Conservation (phyloP, 805 yeast genomes). For the Candida ortonii region DNA sequence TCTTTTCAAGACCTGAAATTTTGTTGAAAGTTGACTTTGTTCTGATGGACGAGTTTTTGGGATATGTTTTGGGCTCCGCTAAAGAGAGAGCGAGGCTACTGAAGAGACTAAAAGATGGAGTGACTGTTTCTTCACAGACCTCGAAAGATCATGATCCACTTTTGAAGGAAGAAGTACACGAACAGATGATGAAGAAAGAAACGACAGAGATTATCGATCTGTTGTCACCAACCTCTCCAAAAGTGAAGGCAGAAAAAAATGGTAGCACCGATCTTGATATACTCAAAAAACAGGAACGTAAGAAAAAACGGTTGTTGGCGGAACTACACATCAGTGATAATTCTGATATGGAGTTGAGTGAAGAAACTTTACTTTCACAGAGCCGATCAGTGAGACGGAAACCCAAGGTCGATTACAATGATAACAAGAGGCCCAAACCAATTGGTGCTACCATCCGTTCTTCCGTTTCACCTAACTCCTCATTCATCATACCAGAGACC, state of each 20-base stretch:
- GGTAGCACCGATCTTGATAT: constrained; percentile 3
- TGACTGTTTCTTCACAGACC: constrained; percentile 7
- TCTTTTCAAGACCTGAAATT: too few species aligned
- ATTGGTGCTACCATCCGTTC: constrained; percentile 2
- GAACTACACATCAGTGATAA: constrained; percentile 26
- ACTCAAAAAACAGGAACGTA: constrained; percentile 10
- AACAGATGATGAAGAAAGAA: not conserved
- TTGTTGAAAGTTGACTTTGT: not conserved
- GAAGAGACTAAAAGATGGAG: constrained; percentile 6
- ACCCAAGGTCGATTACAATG: constrained; percentile 26
- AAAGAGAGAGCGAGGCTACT: constrained; percentile 15
- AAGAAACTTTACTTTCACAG: constrained; percentile 13
- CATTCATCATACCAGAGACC: too few species aligned
- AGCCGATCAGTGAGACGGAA: constrained; percentile 19
- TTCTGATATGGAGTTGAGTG: constrained; percentile 22
- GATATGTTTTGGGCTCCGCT: constrained; percentile 17
- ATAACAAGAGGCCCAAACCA: constrained; percentile 19
- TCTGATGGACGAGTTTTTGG: constrained; percentile 18
- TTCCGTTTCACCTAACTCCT: too few species aligned
- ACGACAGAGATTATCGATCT: not conserved
- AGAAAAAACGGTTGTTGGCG: constrained; percentile 17
- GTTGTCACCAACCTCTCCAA: too few species aligned
- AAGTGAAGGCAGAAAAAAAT: not conserved
- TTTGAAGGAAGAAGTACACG: not conserved
- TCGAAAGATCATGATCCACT: constrained; percentile 4